phyloP scores from a whole-genome alignment of 495 filamentous ascomycete species.

The Xylaria flabelliformis region DNA sequence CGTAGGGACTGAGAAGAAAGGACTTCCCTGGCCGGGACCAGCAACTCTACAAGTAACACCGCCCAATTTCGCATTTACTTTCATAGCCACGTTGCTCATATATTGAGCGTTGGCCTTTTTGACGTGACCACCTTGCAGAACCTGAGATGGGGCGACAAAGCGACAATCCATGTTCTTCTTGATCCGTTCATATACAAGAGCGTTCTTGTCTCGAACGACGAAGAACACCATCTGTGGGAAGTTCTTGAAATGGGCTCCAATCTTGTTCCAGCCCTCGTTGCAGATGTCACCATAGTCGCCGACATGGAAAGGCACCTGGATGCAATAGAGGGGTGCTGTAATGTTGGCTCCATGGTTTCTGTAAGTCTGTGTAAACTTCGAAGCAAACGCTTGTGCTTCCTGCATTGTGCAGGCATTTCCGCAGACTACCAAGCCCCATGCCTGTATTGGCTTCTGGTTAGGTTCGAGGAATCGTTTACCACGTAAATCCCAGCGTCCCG shows the following conservation, averaged over 20 bases:
- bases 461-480: slow-evolving; percentile 72
- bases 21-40: slow-evolving; percentile 26
- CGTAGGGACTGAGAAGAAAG: slow-evolving; percentile 59
- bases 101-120: slow-evolving; percentile 72
- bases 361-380: slow-evolving; percentile 67
- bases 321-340: not conserved
- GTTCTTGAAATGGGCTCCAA: slow-evolving; percentile 24
- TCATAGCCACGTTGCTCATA: slow-evolving; percentile 88
- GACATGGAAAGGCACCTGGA: slow-evolving; percentile 12
- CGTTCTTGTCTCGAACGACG: slow-evolving; percentile 70
- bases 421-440: slow-evolving; percentile 68
- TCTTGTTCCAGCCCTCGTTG: slow-evolving; percentile 26
- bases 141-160: slow-evolving; percentile 77
- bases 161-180: slow-evolving; percentile 85
- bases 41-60: slow-evolving; percentile 64
- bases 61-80: slow-evolving; percentile 95
- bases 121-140: slow-evolving; percentile 68
- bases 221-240: slow-evolving; percentile 72
- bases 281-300: slow-evolving; percentile 38
- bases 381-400: slow-evolving; percentile 62
- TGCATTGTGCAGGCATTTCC: slow-evolving; percentile 40
- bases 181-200: slow-evolving; percentile 72
- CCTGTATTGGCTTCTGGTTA: slow-evolving; percentile 63
- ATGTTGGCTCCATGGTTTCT: slow-evolving; percentile 74
- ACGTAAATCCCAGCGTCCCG: slow-evolving; percentile 86